Base-by-base conservation (phyloP, 2,329 filamentous ascomycete species). In the Cercospora zeina region DNA sequence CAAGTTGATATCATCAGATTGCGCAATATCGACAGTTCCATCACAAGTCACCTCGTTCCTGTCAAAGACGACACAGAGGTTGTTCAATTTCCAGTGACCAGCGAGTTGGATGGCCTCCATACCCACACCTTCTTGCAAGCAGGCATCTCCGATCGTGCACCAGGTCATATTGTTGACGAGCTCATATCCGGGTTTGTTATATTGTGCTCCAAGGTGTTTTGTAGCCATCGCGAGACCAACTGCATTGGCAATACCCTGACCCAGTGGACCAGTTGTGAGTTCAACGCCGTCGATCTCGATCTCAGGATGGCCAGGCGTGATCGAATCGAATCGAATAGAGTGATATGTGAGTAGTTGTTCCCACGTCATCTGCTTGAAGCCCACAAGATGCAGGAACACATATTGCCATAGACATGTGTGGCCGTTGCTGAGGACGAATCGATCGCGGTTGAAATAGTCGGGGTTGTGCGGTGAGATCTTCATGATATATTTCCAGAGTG, bases 401-500 rank as follows among this genome's bases (percentile, higher is more conserved):
- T 86, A 85, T 65, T 83, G 81, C 68, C 84, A 85, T 24, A 85
- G 74, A 67, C 81, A 83, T 0, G 81, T 78, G 67, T 85, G 83
- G 30, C 80, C 85, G 66, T 87, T 87, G 21, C 84, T 87, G 10
- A 87, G 77, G 6, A 87, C 81, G 67, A 87, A 87, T 21, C 84
- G 80, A 67, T 87, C 85, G 36, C 85, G 78, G 71, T 87, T 85
- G 77, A 87, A 86, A 71, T 77, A 87, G 45, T 78, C 69, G 8
- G 82, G 81, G 42, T 81, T 80, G n/a, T 75, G 74, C 0, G 85
- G 85, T 1, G 82, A 79, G 68, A 85, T 87, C 50, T 78, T 77
- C 85, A 88, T 87, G 4, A 78, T 77, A 69, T 88, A 86, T 67
- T 86, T 87, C 80, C 82, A 88, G 2, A 87, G 71, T 0, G 84